Conservation (phyloP, 352 stramenopile genomes). For the Pythium diclinum region DNA sequence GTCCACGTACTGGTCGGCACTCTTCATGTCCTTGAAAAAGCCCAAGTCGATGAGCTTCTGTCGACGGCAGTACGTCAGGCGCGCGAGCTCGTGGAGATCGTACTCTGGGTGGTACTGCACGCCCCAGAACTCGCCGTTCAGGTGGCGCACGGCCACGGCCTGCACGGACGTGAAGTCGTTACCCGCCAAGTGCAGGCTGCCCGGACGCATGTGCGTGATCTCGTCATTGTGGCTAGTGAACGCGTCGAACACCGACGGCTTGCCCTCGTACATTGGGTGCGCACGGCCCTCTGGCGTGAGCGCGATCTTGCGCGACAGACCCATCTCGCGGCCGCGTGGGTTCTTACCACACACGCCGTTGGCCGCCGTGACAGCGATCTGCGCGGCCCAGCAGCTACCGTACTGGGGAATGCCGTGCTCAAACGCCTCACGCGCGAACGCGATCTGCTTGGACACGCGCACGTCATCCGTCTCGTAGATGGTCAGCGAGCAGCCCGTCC, state of each 20-base stretch:
- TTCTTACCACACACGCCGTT: constrained; percentile 64
- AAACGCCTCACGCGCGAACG: constrained; percentile 65
- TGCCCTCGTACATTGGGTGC: constrained; percentile 82
- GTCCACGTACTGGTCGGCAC: constrained; percentile 64
- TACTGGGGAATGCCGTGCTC: constrained; percentile 69
- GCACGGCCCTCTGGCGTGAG: constrained; percentile 67
- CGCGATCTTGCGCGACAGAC: constrained; percentile 71
- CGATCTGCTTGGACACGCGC: constrained; percentile 71
- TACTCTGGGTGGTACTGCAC: constrained; percentile 87
- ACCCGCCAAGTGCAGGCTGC: constrained; percentile 50
- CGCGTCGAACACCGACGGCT: constrained; percentile 74
- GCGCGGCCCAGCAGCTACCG: constrained; percentile 77
- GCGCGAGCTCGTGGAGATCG: constrained; percentile 75
- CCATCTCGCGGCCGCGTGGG: constrained; percentile 69
- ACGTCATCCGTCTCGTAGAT: constrained; percentile 58
- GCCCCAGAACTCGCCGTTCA: constrained; percentile 80
- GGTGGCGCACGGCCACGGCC: constrained; percentile 64
- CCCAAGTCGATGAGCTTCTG: constrained; percentile 62
- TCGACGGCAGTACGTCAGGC: constrained; percentile 66
- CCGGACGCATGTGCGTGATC: constrained; percentile 66
- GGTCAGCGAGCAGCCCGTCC: constrained; percentile 74
- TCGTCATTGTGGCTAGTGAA: constrained; percentile 85
- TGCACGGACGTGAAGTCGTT: constrained; percentile 76
- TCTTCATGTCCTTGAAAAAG: constrained; percentile 73
- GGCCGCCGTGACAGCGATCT: constrained; percentile 71